Percentiles rank a stretch among this genome's conserved stretches.
Evolutionary conservation across 768 basidiomycete genomes (phyloP).

Genomic region (Rhodotorula diobovata): DNA sequence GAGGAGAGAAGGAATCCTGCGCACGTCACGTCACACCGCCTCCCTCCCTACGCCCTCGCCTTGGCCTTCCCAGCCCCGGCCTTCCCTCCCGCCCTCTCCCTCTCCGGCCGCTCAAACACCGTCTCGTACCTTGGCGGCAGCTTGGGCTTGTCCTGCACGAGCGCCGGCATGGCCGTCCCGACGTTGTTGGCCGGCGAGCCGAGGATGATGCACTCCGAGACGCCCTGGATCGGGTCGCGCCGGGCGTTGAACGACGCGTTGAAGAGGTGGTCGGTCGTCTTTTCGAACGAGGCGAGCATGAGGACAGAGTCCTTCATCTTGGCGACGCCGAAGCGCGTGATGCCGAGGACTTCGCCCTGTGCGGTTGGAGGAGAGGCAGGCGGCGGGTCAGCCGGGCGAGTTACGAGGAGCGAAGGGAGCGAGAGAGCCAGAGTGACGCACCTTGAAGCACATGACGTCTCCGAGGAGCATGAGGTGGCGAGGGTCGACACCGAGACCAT

Average conservation of each 20-base stretch:
- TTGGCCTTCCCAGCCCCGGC: background rate
- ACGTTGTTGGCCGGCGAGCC: slow-evolving; percentile 48
- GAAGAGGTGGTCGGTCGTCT: slow-evolving; percentile 98
- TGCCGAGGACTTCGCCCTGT: slow-evolving; percentile 93
- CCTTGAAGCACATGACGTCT: slow-evolving; percentile 99
- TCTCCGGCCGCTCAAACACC: slow-evolving; percentile 47
- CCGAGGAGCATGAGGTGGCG: slow-evolving; percentile 97
- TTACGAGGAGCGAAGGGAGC: background rate
- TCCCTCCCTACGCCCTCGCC: background rate
- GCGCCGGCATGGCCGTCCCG: slow-evolving; percentile 46
- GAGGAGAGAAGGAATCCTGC: background rate
- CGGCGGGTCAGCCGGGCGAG: background rate
- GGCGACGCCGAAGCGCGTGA: slow-evolving; percentile 96
- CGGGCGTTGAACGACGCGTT: slow-evolving; percentile 96
- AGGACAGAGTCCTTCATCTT: slow-evolving; percentile 97
- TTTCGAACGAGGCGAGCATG: slow-evolving; percentile 98
- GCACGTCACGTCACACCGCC: too few relatives aligned
- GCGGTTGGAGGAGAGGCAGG: too few relatives aligned
- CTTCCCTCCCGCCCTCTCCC: background rate
- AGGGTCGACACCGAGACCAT: slow-evolving; percentile 98
- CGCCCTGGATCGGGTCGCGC: slow-evolving; percentile 88
- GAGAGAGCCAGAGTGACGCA: slow-evolving; percentile 39
- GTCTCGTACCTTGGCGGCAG: slow-evolving; percentile 45
- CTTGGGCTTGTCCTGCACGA: slow-evolving; percentile 48
- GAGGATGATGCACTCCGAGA: slow-evolving; percentile 98